phyloP scores from a whole-genome alignment of 495 filamentous ascomycete species.

The Penicillium desertorum region DNA sequence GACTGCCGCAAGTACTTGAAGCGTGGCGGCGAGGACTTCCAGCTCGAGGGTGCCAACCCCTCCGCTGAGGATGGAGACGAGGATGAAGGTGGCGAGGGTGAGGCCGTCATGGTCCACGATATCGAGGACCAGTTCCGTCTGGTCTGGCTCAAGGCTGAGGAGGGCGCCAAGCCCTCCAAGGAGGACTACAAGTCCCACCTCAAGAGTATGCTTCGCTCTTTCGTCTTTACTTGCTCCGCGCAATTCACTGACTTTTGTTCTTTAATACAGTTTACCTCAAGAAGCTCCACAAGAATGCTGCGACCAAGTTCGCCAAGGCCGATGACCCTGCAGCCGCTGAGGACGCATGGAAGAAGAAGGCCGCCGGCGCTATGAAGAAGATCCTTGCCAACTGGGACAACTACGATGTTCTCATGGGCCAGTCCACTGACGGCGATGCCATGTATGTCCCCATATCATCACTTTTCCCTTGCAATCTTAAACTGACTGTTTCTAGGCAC shows the following conservation, averaged over 20 bases:
- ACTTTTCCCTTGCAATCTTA: conserved; percentile 1
- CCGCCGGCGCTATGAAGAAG: conserved; percentile 70
- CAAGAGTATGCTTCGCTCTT: conserved; percentile 60
- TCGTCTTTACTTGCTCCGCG: not conserved
- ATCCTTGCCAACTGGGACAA: conserved; percentile 84
- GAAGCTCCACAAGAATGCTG: conserved; percentile 33
- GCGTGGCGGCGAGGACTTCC: conserved; percentile 66
- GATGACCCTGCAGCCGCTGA: rapidly evolving
- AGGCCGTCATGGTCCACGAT: conserved; percentile 75
- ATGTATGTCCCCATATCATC: conserved; percentile 58
- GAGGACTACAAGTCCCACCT: conserved; percentile 75
- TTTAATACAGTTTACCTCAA: conserved; percentile 77
- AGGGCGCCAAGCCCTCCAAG: conserved; percentile 59
- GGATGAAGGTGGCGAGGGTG: conserved; percentile 61
- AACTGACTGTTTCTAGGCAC: conserved; percentile 58
- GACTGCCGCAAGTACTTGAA: conserved; percentile 86
- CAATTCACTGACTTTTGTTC: not conserved
- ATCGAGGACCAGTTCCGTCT: conserved; percentile 91
- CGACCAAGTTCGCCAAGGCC: not conserved
- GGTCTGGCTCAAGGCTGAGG: conserved; percentile 68
- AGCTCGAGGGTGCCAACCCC: conserved; percentile 95
- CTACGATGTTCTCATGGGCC: conserved; percentile 90
- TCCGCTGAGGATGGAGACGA: conserved; percentile 93
- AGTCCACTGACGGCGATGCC: conserved; percentile 86
- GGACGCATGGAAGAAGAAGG: conserved; percentile 68